Evolutionary conservation across 345 rosid genomes (phyloP), one percentile per base, ranked within the genome.

Genomic region (Eutrema yunnanense): DNA sequence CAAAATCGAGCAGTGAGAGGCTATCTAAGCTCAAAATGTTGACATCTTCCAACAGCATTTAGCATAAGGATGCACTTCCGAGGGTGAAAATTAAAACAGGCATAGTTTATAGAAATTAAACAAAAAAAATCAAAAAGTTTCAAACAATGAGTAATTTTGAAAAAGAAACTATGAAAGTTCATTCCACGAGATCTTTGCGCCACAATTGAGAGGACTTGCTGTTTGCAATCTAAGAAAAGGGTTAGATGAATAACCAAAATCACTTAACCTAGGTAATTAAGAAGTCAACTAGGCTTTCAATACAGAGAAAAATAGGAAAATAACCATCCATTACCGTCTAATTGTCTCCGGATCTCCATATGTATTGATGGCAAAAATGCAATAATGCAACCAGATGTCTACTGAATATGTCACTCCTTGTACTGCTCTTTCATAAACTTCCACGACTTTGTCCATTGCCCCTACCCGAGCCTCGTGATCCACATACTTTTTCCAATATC

Each of bases 401-500:
- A 95, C 99, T 27, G 99, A 95, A 81, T 90, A 95, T 13, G 99
- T 92, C 78, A 95, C 97, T 64, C 87, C 97, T 42, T 73, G 84
- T 73, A 92, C 94, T 51, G 98, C 99, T 67, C 88, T 82, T 80
- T 95, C 99, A 70, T 90, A 95, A 75, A 95, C 98, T 82, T 90
- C 98, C 78, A 90, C 87, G 58, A 89, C 96, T 75, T 90, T 95
- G 83, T 95, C 98, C 88, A 87, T 82, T 22, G 87, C 89, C 52
- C 96, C 92, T 41, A 84, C 80, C 2, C 89, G 88, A 19, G 92
- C 88, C 81, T 95, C 99, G 57, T 92, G 96, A 83, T 95, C 97
- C 13, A 96, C 97, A 71, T 90, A 95, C 84, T 92, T 95, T 83
- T 95, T 92, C 99, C 99, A 95, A 66, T 91, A 95, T 69, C 99